These are phyloP conservation scores for Coemansia sp. DNA, from an alignment of 192 early-diverging fungal genomes.

Conservation along the genomic window DNA sequence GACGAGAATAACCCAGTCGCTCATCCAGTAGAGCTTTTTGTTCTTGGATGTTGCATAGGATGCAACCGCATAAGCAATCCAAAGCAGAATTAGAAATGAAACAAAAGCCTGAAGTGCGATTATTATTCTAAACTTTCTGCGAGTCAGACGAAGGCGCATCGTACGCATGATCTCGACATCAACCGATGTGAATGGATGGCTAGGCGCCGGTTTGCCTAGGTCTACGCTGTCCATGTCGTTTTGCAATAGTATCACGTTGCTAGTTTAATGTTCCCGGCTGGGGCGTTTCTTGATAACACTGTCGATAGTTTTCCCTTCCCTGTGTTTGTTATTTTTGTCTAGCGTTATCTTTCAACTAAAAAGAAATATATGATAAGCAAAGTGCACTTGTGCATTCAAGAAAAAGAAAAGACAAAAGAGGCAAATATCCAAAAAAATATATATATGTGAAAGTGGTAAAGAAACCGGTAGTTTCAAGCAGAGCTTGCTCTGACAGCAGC, in stretches of 20 bases:
- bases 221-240: conserved; percentile 12
- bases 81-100: conserved; percentile 36
- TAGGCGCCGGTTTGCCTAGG: conserved; percentile 19
- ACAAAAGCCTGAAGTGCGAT: conserved; percentile 29
- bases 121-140: conserved; percentile 40
- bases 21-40: conserved; percentile 29
- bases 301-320: too few species aligned
- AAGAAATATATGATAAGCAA: neutral
- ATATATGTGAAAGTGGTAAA: neutral
- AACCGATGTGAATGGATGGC: conserved; percentile 46
- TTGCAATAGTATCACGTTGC: too few species aligned
- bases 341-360: neutral
- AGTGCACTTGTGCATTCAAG: neutral
- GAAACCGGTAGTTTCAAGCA: neutral
- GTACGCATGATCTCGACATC: conserved; percentile 56
- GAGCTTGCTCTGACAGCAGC: neutral
- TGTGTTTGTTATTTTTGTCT: too few species aligned
- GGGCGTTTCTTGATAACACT: too few species aligned
- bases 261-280: too few species aligned
- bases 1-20: conserved; percentile 49
- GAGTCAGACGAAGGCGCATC: conserved; percentile 50
- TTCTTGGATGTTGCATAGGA: conserved; percentile 19
- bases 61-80: conserved; percentile 36
- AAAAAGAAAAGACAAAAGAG: neutral
- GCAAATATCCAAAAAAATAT: neutral